Base-by-base conservation (phyloP, 805 yeast species). In the Cyberlindnera veronae region DNA sequence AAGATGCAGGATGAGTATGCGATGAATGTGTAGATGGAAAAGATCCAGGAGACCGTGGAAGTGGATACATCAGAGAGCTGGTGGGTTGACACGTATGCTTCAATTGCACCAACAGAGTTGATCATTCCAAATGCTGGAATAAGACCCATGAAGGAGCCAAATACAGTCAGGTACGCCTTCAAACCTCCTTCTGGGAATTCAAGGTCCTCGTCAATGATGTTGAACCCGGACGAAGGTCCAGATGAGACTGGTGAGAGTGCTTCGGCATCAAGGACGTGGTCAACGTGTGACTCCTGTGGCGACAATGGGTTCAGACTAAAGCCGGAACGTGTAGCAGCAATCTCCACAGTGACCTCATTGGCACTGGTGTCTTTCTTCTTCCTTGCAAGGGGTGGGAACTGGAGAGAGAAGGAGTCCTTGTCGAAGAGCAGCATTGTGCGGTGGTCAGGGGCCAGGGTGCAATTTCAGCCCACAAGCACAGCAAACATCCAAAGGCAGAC, bases 91-190 rank as follows among this genome's bases (percentile, higher is more conserved):
- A 80, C 69, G 46, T 79, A 76, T 0, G 82, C 70, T 55, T 80
- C 79, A 26, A 80, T 68, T 2, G 80, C 81, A 41, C 86, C 85
- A 28, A 75, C 67, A 1, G 80, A 61, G 49, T 79, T 79, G 53
- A 76, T 61, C 38, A 76, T 57, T 0, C 87, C 86, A 39, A 77
- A 69, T 19, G 69, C 68, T 3, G 76, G 73, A 6, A 72, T 60
- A 12, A 74, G 63, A 0, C 84, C 84, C 41, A 74, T 57, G 46
- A 76, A 76, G 2, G 76, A 66, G 3, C 85, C 86, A 23, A 75
- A 51, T 2, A 77, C 74, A 3, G 77, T 80, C 9, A 60, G 46
- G 60, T 74, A 76, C 0, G 84, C 83, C 45, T 55, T 51, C 30
- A 57, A 35, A 0, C 84, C 83, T 5, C 84, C 83, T 45, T 79